Evolutionary conservation across 2,329 filamentous ascomycete genomes (phyloP).

Genomic region (Tothia fuscella): DNA sequence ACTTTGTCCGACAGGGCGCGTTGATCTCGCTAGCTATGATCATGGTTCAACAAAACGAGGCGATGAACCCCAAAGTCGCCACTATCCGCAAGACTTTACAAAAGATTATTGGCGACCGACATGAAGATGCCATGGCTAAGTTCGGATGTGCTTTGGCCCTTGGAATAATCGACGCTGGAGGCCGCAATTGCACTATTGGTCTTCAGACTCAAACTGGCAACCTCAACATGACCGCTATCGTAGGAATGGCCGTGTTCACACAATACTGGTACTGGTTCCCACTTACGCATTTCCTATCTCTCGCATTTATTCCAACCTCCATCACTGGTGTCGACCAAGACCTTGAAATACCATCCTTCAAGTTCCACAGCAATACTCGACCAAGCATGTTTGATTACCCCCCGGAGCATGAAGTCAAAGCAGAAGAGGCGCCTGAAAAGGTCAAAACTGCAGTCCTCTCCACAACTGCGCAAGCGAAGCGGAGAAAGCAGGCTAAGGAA

Average conservation of each 20-base stretch:
- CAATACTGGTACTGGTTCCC: constrained; percentile 99
- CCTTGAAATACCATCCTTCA: constrained; percentile 84
- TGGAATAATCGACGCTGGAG: constrained; percentile 95
- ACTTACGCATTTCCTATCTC: constrained; percentile 89
- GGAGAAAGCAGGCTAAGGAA: constrained; percentile 88
- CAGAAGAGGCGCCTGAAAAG: constrained; percentile 84
- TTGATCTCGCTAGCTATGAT: constrained; percentile 95
- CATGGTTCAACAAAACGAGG: constrained; percentile 97
- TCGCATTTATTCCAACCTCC: constrained; percentile 93
- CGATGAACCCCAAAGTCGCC: constrained; percentile 93
- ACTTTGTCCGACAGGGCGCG: constrained; percentile 95
- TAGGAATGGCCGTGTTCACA: constrained; percentile 95
- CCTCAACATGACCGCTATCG: constrained; percentile 95
- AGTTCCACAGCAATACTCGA: constrained; percentile 88
- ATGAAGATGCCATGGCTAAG: constrained; percentile 99
- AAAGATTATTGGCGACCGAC: constrained; percentile 87
- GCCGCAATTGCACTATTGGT: constrained; percentile 95
- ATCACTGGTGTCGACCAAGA: constrained; percentile 92
- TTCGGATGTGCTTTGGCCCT: constrained; percentile 90
- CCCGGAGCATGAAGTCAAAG: constrained; percentile 88
- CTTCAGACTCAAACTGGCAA: constrained; percentile 97
- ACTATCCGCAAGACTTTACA: constrained; percentile 84
- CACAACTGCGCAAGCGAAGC: constrained; percentile 93
- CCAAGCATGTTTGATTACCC: constrained; percentile 97
- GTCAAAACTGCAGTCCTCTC: constrained; percentile 93